Evolutionary conservation across 2,329 filamentous ascomycete species (phyloP), one percentile per base, ranked within the genome.

Genomic region (Teratosphaeria gauchensis): DNA sequence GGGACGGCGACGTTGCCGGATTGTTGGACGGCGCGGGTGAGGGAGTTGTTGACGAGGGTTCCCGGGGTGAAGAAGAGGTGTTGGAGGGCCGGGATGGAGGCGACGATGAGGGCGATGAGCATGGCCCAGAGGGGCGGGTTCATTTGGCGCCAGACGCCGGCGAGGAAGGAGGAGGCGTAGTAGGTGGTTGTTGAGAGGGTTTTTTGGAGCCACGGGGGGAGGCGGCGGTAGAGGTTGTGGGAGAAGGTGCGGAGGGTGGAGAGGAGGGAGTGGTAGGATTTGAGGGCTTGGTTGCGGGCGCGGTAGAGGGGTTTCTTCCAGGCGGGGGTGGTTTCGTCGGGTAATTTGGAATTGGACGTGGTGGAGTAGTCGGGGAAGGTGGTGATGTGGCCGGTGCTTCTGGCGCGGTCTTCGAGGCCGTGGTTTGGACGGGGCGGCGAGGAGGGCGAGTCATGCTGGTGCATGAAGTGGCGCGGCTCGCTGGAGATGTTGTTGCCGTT

Each of bases 101-200:
- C 94, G 5, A 99, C 89, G 55, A 96, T 76, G 53, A 97, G 86
- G n/a, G 94, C 90, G 46, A 86, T 78, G 35, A 97, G 78, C 94
- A 99, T 97, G 32, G 94, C 92, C 91, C 92, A 97, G 30, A 99
- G 84, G 0, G 94, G 94, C 51, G 94, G 92, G 74, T 97, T 97
- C 92, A 99, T 97, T 73, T 96, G 96, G 54, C 89, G 88, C 88
- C 89, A 94, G 12, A 92, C 72, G 56, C 91, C 91, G 54, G 75
- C 75, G 65, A 83, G 74, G 65, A 89, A 86, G 62, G 72, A 82
- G 73, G 65, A 66, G 32, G 76, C 56, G 51, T 72, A 74, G 33
- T 68, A 72, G 52, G 72, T 75, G 19, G 76, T 62, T 28, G 72
- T 75, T 9, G 76, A 73, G 3, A 85, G 67, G 6, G 70, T 64